These are phyloP conservation scores for Penicillium sp. DNA, from an alignment of 2,329 filamentous ascomycete species.

Conservation along the genomic window DNA sequence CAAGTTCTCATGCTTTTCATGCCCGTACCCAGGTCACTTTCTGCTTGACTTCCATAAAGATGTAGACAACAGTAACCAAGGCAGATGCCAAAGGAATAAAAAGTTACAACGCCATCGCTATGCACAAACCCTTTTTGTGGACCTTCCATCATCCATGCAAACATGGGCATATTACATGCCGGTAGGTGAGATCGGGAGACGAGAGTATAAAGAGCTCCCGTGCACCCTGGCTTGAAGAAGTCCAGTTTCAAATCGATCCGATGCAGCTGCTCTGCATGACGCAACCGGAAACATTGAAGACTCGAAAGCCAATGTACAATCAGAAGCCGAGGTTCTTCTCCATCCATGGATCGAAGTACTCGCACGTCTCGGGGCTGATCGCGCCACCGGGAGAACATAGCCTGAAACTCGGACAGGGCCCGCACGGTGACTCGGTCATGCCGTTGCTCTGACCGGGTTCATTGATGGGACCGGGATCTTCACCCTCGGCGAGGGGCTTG, in stretches of 20 bases:
- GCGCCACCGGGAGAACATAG: constrained; percentile 87
- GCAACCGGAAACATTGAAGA: background rate
- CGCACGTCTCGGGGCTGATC: constrained; percentile 82
- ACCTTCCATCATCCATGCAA: constrained; percentile 20
- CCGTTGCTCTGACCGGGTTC: constrained; percentile 64
- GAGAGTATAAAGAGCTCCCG: constrained; percentile 1
- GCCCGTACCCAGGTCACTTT: background rate
- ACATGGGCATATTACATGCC: constrained; percentile 15
- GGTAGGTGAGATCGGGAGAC: background rate
- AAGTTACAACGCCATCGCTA: constrained; percentile 38
- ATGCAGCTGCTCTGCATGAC: background rate
- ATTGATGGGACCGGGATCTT: constrained; percentile 36
- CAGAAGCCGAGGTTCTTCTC: constrained; percentile 39
- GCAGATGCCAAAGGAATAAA: constrained; percentile 3
- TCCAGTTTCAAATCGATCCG: background rate
- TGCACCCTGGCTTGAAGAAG: background rate
- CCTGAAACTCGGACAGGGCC: constrained; percentile 86
- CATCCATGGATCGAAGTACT: constrained; percentile 87
- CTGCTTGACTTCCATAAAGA: background rate
- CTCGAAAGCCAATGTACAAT: constrained; percentile 4
- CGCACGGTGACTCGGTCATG: constrained; percentile 84
- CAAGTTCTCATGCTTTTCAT: background rate
- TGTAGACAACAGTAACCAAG: background rate
- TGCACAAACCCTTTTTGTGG: constrained; percentile 28
- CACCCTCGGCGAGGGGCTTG: constrained; percentile 28